These are phyloP conservation scores for Paxillus rubicundulus DNA, from an alignment of 768 basidiomycete genomes.

Conservation along the genomic window DNA sequence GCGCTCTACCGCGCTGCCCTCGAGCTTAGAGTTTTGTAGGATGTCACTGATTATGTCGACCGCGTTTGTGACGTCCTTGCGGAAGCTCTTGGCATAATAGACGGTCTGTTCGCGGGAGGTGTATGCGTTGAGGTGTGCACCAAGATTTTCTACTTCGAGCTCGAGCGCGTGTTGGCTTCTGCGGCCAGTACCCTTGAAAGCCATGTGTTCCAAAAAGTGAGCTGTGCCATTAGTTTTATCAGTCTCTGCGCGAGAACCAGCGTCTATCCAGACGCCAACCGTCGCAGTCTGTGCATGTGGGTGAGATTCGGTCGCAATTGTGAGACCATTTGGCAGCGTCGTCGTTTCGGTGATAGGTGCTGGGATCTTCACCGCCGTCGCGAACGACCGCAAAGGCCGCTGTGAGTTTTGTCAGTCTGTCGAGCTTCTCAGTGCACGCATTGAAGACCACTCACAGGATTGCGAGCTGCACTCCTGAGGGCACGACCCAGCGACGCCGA, in stretches of 20 bases:
- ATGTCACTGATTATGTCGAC: conserved; percentile 99
- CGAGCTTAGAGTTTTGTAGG: conserved; percentile 94
- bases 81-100: conserved; percentile 98
- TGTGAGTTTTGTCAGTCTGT: conserved; percentile 19
- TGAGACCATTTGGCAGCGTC: conserved; percentile 91
- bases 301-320: conserved; percentile 89
- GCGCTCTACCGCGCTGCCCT: conserved; percentile 81
- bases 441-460: conserved; percentile 28
- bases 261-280: conserved; percentile 99
- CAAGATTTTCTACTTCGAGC: conserved; percentile 96
- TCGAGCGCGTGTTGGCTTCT: conserved; percentile 89
- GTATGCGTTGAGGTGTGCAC: conserved; percentile 96
- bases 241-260: conserved; percentile 95
- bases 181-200: conserved; percentile 91
- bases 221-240: conserved; percentile 94
- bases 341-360: conserved; percentile 86
- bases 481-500: conserved; percentile 43
- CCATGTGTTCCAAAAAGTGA: conserved; percentile 99
- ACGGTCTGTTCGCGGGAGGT: conserved; percentile 99
- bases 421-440: neutral
- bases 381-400: conserved; percentile 66
- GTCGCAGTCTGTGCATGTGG: conserved; percentile 90
- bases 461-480: conserved; percentile 38
- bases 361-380: conserved; percentile 63
- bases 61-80: conserved; percentile 84